Evolutionary conservation across 139 green algal species (phyloP).

Genomic region (Ettlia oleoabundans): DNA sequence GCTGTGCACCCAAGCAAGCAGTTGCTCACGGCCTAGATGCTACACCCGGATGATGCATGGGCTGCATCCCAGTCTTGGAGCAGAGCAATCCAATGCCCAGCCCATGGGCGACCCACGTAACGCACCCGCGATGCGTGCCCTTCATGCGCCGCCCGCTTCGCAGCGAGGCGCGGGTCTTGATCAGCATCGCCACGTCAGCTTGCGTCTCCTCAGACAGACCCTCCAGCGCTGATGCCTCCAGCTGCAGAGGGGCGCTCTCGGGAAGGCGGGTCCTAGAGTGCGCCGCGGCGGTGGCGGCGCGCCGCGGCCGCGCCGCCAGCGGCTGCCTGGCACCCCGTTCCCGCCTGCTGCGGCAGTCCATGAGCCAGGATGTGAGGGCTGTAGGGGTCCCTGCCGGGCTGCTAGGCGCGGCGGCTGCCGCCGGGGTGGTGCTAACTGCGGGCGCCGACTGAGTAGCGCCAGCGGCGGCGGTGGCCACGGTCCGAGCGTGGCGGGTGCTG

Average conservation of each 20-base stretch:
- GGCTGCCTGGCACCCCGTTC: background rate
- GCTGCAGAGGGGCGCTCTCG: background rate
- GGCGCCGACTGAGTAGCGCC: too few species aligned
- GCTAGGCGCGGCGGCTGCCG: background rate
- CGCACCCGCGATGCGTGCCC: too few species aligned
- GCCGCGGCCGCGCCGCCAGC: background rate
- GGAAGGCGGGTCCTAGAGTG: background rate
- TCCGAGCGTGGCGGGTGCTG: background rate
- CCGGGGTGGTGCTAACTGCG: too few species aligned
- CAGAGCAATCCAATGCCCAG: too few species aligned
- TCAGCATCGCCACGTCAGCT: background rate
- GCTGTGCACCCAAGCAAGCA: too few species aligned
- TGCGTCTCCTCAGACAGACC: background rate
- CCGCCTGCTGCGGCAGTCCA: constrained; percentile 15
- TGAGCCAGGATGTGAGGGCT: background rate
- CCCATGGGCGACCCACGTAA: too few species aligned
- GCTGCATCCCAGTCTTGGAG: too few species aligned
- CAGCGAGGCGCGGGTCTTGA: background rate
- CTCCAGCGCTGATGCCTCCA: background rate
- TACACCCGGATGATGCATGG: too few species aligned
- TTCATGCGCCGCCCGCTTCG: background rate
- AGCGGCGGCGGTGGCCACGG: background rate
- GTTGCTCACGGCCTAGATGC: too few species aligned
- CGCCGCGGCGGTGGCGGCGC: background rate
- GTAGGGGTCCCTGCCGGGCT: background rate